Evolutionary conservation across 1,284 basidiomycete genomes (phyloP), one percentile per base, ranked within the genome.

Genomic region (Moesziomyces parantarcticus): DNA sequence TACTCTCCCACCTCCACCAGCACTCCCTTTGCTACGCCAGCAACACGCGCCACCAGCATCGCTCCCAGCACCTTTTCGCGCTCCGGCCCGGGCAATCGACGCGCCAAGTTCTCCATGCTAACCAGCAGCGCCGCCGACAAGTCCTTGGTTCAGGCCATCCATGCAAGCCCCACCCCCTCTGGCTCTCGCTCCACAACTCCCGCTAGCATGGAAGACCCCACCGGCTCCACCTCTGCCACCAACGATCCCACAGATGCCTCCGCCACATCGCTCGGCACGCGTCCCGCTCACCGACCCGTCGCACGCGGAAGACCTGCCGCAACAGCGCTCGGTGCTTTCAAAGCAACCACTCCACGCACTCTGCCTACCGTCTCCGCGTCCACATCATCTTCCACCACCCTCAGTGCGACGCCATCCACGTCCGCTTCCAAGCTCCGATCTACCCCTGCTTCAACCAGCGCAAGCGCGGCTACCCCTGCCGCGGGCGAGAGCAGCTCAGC

Each of bases 1-100:
- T 74, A 74, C 55, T 74, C 70, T 13, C 70, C 70, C 16, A 74
- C 70, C 0, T 65, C 70, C 40, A 74, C 70, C 54, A 65, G 65
- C 58, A 74, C 70, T 1, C 70, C 70, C 14, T 74, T 74, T 43
- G 70, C 60, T 25, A 74, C 70, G 1, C 70, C 70, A 5, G 70
- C 70, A 14, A 74, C 70, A 0, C 43, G 70, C 10, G 70, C 70
- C 22, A 74, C 70, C 50, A 68, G 65, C 26, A 52, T 74, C 36
- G 61, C 70, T 39, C 70, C 70, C 22, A 68, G 61, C 61, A 74
- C 70, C 48, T 74, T 68, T 34, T 74, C 70, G 32, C 57, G 70
- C n/a, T 74, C 70, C n/a, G 70, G 65, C 16, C 65, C 70, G 13
- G 70, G 70, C 34, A 60, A 68, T 21, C 64, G 70, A 61, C 64